Percentiles rank a stretch among this genome's conserved stretches.
Evolutionary conservation across 441 rosid genomes (phyloP).

Genomic region (Gossypium aridum): DNA sequence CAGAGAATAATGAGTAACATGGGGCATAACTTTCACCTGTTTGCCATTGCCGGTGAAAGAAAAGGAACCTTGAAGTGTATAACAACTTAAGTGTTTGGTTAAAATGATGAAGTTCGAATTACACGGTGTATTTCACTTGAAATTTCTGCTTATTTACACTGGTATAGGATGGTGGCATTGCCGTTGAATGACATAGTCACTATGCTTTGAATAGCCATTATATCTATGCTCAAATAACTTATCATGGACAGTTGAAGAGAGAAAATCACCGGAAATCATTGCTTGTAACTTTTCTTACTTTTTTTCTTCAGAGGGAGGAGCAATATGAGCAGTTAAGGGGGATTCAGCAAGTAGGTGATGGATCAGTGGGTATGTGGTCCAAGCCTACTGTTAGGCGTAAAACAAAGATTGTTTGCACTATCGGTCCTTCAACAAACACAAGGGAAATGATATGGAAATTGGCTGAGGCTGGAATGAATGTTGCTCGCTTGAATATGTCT

Average conservation of each 20-base stretch:
- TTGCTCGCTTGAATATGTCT: conserved; percentile 94
- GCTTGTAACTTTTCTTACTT: not conserved
- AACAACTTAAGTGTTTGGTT: not conserved
- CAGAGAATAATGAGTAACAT: not conserved
- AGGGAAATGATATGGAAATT: conserved; percentile 73
- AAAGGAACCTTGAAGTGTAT: not conserved
- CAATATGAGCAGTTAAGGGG: conserved; percentile 41
- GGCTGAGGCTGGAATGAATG: conserved; percentile 97
- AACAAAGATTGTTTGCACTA: conserved; percentile 94
- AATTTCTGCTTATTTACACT: not conserved
- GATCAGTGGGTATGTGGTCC: conserved; percentile 70
- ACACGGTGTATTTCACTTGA: not conserved
- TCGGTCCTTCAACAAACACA: conserved; percentile 89
- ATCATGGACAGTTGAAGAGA: not conserved
- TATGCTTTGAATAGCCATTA: not conserved
- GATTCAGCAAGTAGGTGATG: conserved; percentile 52
- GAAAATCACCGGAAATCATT: not conserved
- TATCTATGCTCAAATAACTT: not conserved
- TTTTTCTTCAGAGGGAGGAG: conserved; percentile 40
- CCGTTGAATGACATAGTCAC: not conserved
- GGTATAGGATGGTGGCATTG: not conserved
- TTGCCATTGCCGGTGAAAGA: not conserved
- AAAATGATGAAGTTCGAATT: not conserved
- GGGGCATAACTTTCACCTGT: not conserved
- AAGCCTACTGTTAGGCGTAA: conserved; percentile 71